A percentile compares a stretch with the other conserved stretches of the same genome.
phyloP scores from a whole-genome alignment of 2,329 filamentous ascomycete species.

The Plenodomus biglobosus region DNA sequence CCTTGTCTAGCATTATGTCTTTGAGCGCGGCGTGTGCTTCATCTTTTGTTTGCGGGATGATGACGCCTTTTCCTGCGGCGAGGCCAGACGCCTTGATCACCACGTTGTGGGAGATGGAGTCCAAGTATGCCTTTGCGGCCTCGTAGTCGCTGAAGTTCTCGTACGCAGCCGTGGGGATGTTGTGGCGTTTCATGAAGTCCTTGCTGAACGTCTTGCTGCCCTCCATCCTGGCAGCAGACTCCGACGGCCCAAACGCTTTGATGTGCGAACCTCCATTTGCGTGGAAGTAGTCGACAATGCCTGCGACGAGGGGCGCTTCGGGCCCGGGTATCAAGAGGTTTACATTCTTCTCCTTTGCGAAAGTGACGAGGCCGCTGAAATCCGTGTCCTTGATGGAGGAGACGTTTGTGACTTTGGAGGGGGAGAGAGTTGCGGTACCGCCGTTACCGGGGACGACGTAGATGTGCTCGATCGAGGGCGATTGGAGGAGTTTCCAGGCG shows the following conservation, averaged over 20 bases:
- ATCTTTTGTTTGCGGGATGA: constrained; percentile 77
- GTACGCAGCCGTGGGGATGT: constrained; percentile 88
- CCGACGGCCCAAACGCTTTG: constrained; percentile 80
- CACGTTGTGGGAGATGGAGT: constrained; percentile 39
- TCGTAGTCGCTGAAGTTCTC: constrained; percentile 82
- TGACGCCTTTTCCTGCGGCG: constrained; percentile 93
- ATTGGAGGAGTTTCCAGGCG: constrained; percentile 91
- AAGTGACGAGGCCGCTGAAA: constrained; percentile 73
- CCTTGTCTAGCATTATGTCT: constrained; percentile 85
- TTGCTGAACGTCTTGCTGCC: constrained; percentile 97
- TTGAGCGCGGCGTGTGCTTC: constrained; percentile 81
- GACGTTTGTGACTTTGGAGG: constrained; percentile 65
- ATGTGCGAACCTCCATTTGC: constrained; percentile 58
- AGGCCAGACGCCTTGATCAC: constrained; percentile 94
- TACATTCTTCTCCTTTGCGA: constrained; percentile 71
- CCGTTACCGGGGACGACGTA: constrained; percentile 75
- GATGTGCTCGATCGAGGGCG: constrained; percentile 74
- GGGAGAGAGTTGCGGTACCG: constrained; percentile 60
- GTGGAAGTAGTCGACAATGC: constrained; percentile 78
- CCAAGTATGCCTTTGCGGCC: constrained; percentile 70
- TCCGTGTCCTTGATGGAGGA: constrained; percentile 69
- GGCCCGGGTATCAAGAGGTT: constrained; percentile 89
- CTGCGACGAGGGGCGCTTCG: constrained; percentile 90
- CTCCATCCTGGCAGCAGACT: constrained; percentile 84
- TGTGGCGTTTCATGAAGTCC: constrained; percentile 92